Evolutionary conservation across 73 alveolate species (phyloP).

Genomic region (Diophrys appendiculata): DNA sequence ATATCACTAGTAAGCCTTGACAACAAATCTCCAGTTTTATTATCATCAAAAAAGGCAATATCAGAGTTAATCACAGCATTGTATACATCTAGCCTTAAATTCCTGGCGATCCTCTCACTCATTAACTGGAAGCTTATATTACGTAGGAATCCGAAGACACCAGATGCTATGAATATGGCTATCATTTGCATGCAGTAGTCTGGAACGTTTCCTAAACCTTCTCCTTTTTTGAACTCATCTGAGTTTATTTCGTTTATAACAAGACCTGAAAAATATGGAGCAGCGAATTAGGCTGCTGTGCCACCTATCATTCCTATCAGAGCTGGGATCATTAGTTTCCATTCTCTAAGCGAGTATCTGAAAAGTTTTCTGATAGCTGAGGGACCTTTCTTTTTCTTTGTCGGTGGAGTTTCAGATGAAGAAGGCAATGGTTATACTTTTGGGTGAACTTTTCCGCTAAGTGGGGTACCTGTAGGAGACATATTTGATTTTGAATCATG

Average conservation of each 20-base stretch:
- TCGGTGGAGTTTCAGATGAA: no score
- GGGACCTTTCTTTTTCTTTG: no score
- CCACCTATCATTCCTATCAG: no score
- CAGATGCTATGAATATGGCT: constrained; percentile 27
- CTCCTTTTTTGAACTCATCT: constrained; percentile 1
- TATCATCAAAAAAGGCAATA: constrained; percentile 56
- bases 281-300: constrained; percentile 23
- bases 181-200: no score
- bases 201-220: no score
- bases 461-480: no score
- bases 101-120: constrained; percentile 24
- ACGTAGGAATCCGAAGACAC: constrained; percentile 15
- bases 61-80: constrained; percentile 51
- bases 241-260: constrained; percentile 22
- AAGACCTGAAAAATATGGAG: constrained; percentile 29
- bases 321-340: no score
- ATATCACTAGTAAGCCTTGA: constrained; percentile 47
- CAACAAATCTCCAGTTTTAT: constrained; percentile 63
- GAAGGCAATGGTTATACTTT: no score
- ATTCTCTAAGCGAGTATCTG: no score
- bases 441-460: no score
- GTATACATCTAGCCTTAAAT: constrained; percentile 48
- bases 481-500: no score
- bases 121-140: constrained; percentile 1
- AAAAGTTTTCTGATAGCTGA: no score